Evolutionary conservation across 345 rosid species (phyloP).

Genomic region (Aegle marmelos): DNA sequence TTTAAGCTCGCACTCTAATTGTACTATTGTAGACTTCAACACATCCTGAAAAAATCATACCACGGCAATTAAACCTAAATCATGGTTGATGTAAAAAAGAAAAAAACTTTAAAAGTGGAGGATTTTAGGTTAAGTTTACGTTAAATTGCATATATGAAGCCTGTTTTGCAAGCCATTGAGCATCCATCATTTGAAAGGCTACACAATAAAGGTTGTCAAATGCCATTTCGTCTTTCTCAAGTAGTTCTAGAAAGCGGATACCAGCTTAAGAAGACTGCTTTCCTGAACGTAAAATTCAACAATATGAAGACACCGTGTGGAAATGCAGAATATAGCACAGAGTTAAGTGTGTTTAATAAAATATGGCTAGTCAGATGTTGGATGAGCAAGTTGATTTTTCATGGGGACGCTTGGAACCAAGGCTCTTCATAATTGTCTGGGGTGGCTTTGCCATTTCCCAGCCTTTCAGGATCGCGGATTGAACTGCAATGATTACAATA

Average conservation of each 20-base stretch:
- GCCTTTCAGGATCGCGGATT: not conserved
- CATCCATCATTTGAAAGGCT: slow-evolving; percentile 88
- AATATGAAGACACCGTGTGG: not conserved
- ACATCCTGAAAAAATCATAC: slow-evolving; percentile 56
- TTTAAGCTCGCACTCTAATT: slow-evolving; percentile 76
- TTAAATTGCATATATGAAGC: slow-evolving; percentile 95
- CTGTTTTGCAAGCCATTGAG: slow-evolving; percentile 91
- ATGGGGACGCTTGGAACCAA: not conserved
- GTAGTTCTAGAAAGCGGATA: slow-evolving; percentile 56
- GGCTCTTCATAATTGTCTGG: not conserved
- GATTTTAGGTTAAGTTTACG: slow-evolving; percentile 29
- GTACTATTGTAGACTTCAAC: slow-evolving; percentile 70
- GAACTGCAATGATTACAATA: not conserved
- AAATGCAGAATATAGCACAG: not conserved
- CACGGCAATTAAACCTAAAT: not conserved
- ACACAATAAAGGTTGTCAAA: slow-evolving; percentile 81
- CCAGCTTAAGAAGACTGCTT: slow-evolving; percentile 70
- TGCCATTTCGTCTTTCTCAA: slow-evolving; percentile 74
- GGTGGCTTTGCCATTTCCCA: not conserved
- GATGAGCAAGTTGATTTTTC: not conserved
- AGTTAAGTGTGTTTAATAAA: not conserved
- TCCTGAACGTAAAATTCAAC: slow-evolving; percentile 38
- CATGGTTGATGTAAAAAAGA: not conserved
- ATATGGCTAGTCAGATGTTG: not conserved
- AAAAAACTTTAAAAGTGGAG: too few species aligned